Base-by-base conservation (phyloP, 2,329 filamentous ascomycete species). In the Blumeriella jaapii region DNA sequence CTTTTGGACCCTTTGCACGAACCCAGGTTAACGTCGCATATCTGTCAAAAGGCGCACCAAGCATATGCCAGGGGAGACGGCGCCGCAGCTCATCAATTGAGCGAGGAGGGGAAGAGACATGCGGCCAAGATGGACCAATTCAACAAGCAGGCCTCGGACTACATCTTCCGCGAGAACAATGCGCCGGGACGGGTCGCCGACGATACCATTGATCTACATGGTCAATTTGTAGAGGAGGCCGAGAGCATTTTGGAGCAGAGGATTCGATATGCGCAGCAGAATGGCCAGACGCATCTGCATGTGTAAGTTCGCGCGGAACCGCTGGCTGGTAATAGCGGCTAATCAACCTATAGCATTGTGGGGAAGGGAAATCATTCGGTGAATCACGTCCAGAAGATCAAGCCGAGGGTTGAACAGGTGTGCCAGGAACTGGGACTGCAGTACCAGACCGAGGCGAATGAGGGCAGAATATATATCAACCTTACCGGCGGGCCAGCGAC, bases 131-230 rank as follows among this genome's bases (percentile, higher is more conserved):
- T 93, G 74, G 84, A 93, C 47, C 68, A 79, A 41, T 93, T 86
- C 64, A 95, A 95, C 67, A 76, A 73, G 46, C 85, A 94, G 59
- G 91, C 91, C 1, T 84, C 83, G 40, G 83, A 95, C 40, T 93
- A 74, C 60, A 96, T 96, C 56, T 95, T 98, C 65, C 79, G 86
- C 25, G 85, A 89, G 62, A 95, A 95, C 65, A 96, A 96, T 57
- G 78, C 82, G 13, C 59, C 67, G 2, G 82, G 75, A 12, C 75
- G 80, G 42, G 80, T 93, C 7, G 69, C 74, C 11, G 66, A 67
- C 25, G 89, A 96, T 60, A 85, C 82, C 6, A 87, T 98, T 50
- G 91, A 98, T 61, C 68, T 98, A 30, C 91, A 98, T 59, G 91
- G 91, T 2, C 82, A 93, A 55, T 95, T 81, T 53, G 87, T 94